Evolutionary conservation across 2,329 filamentous ascomycete species (phyloP), one percentile per base, ranked within the genome.

Genomic region (Xylariaceae sp.): DNA sequence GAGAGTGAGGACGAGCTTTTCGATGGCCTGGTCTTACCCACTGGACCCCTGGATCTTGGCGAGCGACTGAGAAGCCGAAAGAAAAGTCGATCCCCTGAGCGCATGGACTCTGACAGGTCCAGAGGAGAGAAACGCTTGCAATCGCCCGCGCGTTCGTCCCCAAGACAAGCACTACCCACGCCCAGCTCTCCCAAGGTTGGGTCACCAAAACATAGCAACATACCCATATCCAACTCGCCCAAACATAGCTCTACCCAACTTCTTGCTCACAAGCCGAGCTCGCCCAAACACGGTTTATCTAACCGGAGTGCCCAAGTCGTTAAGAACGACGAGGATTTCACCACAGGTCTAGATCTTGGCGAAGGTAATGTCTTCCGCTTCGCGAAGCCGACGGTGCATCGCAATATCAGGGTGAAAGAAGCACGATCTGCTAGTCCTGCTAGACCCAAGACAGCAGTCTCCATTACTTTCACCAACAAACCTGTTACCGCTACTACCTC

Each of bases 1-100:
- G 93, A 96, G 70, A 97, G 91, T 61, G 92, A 96, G 62, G 91
- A 95, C 55, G 92, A 97, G 65, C 86, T 87, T 6, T 79, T 97
- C 49, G 88, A 93, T 49, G 92, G 92, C n/a, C 76, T 98, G 12
- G 74, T 95, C 17, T 74, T 97, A 16, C 93, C 93, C 0, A 77
- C 79, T 43, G 91, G 90, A 1, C 88, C 88, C 17, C 74, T 98
- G 42, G 84, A 95, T 65, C 86, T 97, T 59, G 79, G 80, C 33
- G 84, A 89, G 53, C 83, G 89, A 42, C 72, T 97, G 34, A 83
- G 85, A 57, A 83, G 82, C 60, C 78, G 86, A 50, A 82, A 86
- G 59, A 79, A 47, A 22, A 53, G 49, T 40, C 49, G 40, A 32
- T 54, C 50, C 22, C 48, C 54, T 5, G 48, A 44, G 6, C 48